Evolutionary conservation across 371 early-diverging fungal species (phyloP).

Genomic region (Mucor saturninus): DNA sequence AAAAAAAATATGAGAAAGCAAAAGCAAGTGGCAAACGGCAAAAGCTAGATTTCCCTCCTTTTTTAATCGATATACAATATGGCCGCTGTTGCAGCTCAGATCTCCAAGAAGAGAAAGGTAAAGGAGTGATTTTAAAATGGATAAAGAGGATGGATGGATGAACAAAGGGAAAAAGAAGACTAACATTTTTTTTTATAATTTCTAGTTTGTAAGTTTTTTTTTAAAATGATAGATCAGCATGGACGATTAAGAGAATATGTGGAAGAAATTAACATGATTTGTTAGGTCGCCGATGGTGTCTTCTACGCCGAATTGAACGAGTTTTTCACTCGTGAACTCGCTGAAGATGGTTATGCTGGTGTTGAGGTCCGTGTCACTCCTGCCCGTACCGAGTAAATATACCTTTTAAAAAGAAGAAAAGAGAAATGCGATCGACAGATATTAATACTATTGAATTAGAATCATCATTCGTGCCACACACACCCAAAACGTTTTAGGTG

Average conservation of each 20-base stretch:
- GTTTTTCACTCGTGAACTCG: slow-evolving; percentile 95
- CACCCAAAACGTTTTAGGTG: slow-evolving; percentile 98
- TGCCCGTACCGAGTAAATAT: slow-evolving; percentile 89
- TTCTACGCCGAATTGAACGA: slow-evolving; percentile 99
- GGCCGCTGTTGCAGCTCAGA: slow-evolving; percentile 58
- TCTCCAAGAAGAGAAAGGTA: slow-evolving; percentile 84
- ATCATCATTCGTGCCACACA: slow-evolving; percentile 99
- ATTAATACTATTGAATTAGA: slow-evolving; percentile 21
- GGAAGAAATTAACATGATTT: neutral
- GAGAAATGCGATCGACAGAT: neutral
- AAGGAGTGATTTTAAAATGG: slow-evolving; percentile 12
- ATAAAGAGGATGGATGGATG: slow-evolving; percentile 34
- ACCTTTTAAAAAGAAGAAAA: neutral
- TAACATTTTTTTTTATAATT: slow-evolving; percentile 5
- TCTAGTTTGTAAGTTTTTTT: slow-evolving; percentile 56
- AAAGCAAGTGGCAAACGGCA: slow-evolving; percentile 12
- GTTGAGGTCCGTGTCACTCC: slow-evolving; percentile 99
- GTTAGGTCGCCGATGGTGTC: slow-evolving; percentile 96
- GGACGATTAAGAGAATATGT: too few species aligned
- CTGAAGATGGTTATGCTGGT: slow-evolving; percentile 94
- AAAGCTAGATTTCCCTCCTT: slow-evolving; percentile 33
- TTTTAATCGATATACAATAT: slow-evolving; percentile 39
- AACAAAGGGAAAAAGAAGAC: slow-evolving; percentile 7
- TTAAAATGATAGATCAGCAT: neutral
- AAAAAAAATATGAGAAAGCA: neutral